Conservation (phyloP, 805 yeast genomes). For the Yamadazyma laniorum region DNA sequence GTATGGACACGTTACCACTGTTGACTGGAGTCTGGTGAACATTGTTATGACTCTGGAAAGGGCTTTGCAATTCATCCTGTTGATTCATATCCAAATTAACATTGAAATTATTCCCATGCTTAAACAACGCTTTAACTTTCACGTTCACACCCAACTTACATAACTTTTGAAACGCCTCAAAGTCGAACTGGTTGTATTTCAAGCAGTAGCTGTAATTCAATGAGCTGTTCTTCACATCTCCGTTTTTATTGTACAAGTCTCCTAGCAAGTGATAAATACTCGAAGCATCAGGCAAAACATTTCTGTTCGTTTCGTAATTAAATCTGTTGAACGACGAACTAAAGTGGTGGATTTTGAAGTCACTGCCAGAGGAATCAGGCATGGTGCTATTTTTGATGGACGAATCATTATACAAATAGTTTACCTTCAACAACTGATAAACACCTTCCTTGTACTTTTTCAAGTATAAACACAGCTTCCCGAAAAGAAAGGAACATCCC, state of each 20-base stretch:
- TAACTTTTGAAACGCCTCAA: constrained; percentile 82
- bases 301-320: constrained; percentile 40
- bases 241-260: constrained; percentile 55
- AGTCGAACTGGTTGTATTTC: constrained; percentile 72
- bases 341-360: constrained; percentile 14
- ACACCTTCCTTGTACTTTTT: constrained; percentile 62
- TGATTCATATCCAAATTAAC: background rate
- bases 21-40: constrained; percentile 2
- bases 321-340: constrained; percentile 20
- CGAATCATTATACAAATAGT: constrained; percentile 29
- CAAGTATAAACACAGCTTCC: constrained; percentile 59
- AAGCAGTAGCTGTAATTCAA: constrained; percentile 68
- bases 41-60: constrained; percentile 5
- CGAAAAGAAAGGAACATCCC: constrained; percentile 77
- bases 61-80: constrained; percentile 4
- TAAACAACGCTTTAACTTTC: constrained; percentile 55
- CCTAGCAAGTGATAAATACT: constrained; percentile 70
- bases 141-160: constrained; percentile 70
- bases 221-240: constrained; percentile 64
- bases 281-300: constrained; percentile 62
- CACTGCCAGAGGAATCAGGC: background rate
- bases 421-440: constrained; percentile 34
- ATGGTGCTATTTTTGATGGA: background rate
- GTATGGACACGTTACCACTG: constrained; percentile 2
- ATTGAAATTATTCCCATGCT: constrained; percentile 13